Conservation (phyloP, 495 filamentous ascomycete species). For the Filosporella fistucella region DNA sequence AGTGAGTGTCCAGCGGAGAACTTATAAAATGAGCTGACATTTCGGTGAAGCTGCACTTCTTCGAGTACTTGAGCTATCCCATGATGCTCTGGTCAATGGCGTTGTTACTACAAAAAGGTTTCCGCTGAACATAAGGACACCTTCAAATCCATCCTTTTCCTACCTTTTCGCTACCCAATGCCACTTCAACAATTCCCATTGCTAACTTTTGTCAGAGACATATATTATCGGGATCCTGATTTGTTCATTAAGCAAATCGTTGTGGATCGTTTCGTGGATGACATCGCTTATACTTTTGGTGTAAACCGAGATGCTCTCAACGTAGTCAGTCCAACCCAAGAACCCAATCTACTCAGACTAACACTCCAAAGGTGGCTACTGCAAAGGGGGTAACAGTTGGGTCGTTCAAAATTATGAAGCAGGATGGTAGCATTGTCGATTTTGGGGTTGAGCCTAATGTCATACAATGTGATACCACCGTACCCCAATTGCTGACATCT, state of each 20-base stretch:
- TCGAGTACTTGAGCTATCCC: slow-evolving; percentile 65
- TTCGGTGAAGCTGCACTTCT: slow-evolving; percentile 43
- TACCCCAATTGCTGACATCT: no score
- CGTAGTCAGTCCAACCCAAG: slow-evolving; percentile 42
- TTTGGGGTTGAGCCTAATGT: no score
- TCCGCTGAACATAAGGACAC: not conserved
- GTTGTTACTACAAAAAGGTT: slow-evolving; percentile 76
- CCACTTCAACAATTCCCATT: no score
- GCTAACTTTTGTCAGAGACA: slow-evolving; percentile 47
- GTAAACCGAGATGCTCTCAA: slow-evolving; percentile 58
- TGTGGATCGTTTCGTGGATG: slow-evolving; percentile 78
- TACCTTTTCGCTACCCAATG: not conserved
- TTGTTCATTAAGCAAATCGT: slow-evolving; percentile 72
- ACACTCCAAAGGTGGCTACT: slow-evolving; percentile 49
- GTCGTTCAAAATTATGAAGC: slow-evolving; percentile 29
- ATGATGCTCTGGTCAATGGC: slow-evolving; percentile 59
- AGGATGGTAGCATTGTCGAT: slow-evolving; percentile 19
- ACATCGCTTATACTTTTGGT: slow-evolving; percentile 73
- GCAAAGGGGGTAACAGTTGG: slow-evolving; percentile 71
- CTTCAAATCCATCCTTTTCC: not conserved
- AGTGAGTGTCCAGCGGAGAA: slow-evolving; percentile 42
- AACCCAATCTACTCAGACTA: not conserved
- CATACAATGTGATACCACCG: no score
- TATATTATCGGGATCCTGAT: slow-evolving; percentile 83
- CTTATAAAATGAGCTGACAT: slow-evolving; percentile 25